phyloP scores from a whole-genome alignment of 2,329 filamentous ascomycete genomes.

The Phialophora verrucosa region DNA sequence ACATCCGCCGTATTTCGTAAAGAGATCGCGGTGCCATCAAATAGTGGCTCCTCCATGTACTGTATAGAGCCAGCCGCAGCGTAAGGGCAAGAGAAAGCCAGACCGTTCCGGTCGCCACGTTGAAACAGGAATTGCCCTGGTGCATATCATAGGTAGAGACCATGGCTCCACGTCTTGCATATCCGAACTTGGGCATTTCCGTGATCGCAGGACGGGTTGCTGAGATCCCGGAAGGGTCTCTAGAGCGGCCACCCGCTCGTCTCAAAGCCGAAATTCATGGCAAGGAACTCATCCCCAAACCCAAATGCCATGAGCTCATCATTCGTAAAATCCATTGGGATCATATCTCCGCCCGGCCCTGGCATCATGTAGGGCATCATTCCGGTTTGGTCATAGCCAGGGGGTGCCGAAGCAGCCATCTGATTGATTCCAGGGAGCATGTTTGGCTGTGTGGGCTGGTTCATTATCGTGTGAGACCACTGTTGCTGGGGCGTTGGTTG shows the following conservation, averaged over 20 bases:
- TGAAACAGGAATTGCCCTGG: neutral
- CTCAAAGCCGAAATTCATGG: slow-evolving; percentile 40
- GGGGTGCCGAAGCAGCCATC: slow-evolving; percentile 26
- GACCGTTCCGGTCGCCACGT: neutral
- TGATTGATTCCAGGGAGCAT: slow-evolving; percentile 34
- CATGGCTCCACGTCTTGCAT: neutral
- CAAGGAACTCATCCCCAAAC: slow-evolving; percentile 40
- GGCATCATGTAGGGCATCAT: slow-evolving; percentile 38
- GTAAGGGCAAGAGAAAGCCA: neutral
- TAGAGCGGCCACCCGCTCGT: slow-evolving; percentile 32
- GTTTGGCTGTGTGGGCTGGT: slow-evolving; percentile 21
- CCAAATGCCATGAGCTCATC: slow-evolving; percentile 41
- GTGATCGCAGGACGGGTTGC: neutral
- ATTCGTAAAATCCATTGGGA: slow-evolving; percentile 37
- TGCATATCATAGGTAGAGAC: neutral
- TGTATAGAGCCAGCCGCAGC: neutral
- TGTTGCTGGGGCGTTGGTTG: slow-evolving; percentile 23
- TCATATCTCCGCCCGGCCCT: slow-evolving; percentile 29
- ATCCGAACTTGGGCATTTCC: neutral
- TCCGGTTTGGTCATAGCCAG: slow-evolving; percentile 13
- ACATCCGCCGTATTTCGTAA: neutral
- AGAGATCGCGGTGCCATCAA: neutral
- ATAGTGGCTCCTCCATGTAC: neutral
- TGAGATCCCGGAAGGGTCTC: neutral
- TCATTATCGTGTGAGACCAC: slow-evolving; percentile 35